Evolutionary conservation across 2,329 filamentous ascomycete genomes (phyloP), one percentile per base, ranked within the genome.

Genomic region (Cordyceps militaris): DNA sequence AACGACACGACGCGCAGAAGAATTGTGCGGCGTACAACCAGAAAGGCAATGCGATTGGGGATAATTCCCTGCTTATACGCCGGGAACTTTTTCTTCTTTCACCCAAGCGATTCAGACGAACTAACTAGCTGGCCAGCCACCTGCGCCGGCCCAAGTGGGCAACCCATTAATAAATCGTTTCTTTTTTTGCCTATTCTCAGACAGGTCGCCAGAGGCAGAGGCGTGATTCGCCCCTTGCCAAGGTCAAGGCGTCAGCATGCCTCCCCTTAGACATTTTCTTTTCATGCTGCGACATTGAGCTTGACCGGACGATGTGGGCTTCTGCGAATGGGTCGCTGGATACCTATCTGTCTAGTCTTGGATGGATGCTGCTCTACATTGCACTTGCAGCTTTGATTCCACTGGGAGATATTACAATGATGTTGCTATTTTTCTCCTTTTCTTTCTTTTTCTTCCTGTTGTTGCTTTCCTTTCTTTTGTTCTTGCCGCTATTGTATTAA

Each of bases 161-260:
- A 40, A 6, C 32, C 36, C 57, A 54, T 36, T 26, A n/a, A n/a
- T n/a, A n/a, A n/a, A 49, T 58, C 50, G 44, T 59, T 59, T 43
- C 53, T 59, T 59, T 56, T 56, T 59, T 50, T 34, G 30, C 30
- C 24, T 32, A 32, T 59, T 59, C 52, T 59, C 47, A 59, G 58
- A 59, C 58, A 59, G n/a, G 44, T 48, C 13, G 23, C 40, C 56
- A 47, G 34, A 46, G 56, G 38, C 56, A 47, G 34, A 46, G 56
- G 38, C 40, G 48, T 47, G 50, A 55, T 49, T 44, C 50, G 38
- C 48, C 58, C 58, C 58, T 56, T 59, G 52, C 50, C 56, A 57
- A 57, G 58, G 58, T 59, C 58, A 59, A 57, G 58, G 58, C 58
- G 57, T 44, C 19, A 36, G 49, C 46, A 13, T 14, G 38, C 26